A percentile compares a stretch with the other conserved stretches of the same genome.
Conservation (phyloP, 352 stramenopile genomes). For the Discostella stelligera region DNA sequence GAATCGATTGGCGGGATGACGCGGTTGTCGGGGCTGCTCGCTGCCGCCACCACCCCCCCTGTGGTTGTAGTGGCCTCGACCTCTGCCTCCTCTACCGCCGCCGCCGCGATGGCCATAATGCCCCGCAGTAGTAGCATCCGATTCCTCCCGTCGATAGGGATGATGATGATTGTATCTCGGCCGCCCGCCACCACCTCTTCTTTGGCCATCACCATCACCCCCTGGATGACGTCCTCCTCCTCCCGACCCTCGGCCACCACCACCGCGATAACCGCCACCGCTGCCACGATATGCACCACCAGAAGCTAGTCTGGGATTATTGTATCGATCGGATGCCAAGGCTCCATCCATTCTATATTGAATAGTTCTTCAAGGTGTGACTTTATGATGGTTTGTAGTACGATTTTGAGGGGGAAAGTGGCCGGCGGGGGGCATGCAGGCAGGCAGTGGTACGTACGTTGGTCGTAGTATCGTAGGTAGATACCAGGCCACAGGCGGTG, state of each 20-base stretch:
- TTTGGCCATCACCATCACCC: not conserved
- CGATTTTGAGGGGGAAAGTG: too few species aligned
- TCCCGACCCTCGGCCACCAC: conserved; percentile 6
- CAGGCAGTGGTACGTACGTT: too few species aligned
- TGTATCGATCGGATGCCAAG: conserved; percentile 36
- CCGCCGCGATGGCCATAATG: not conserved
- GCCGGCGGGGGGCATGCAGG: too few species aligned
- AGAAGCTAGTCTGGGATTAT: not conserved
- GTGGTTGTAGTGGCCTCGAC: not conserved
- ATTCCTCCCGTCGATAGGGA: conserved; percentile 30
- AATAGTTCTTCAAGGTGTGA: too few species aligned
- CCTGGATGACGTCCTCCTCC: conserved; percentile 12
- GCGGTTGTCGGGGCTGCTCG: not conserved
- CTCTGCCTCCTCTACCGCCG: conserved; percentile 11
- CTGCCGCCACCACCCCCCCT: conserved; percentile 6
- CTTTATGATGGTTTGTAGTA: too few species aligned
- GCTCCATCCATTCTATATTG: conserved; percentile 36
- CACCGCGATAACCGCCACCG: conserved; percentile 5
- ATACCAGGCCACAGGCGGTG: too few species aligned
- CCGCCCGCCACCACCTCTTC: conserved; percentile 13
- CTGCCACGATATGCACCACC: not conserved
- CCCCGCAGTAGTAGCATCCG: not conserved
- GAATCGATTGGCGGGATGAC: conserved; percentile 45
- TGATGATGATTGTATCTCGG: conserved; percentile 17
- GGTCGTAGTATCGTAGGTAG: too few species aligned